Conservation (phyloP, 352 stramenopile genomes). For the Pythium grandisporangium region DNA sequence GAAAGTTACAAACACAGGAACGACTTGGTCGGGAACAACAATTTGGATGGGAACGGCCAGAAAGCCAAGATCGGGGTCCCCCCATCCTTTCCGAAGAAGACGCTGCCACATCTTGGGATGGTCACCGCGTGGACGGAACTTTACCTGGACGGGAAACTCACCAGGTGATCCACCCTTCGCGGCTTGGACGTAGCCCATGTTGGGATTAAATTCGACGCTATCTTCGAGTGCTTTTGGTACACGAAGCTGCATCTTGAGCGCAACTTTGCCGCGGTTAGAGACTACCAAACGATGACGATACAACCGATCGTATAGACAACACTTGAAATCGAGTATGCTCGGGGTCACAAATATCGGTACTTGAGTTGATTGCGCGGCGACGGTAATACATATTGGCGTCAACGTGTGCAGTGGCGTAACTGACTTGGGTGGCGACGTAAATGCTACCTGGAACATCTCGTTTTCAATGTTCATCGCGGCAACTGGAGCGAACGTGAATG, state of each 20-base stretch:
- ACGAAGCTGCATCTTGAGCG: slow-evolving; percentile 72
- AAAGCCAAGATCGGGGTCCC: slow-evolving; percentile 5
- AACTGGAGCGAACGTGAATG: slow-evolving; percentile 51
- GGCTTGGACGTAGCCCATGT: slow-evolving; percentile 80
- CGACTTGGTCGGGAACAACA: slow-evolving; percentile 46
- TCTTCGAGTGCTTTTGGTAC: slow-evolving; percentile 51
- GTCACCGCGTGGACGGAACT: slow-evolving; percentile 16
- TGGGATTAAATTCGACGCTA: slow-evolving; percentile 73
- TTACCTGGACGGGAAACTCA: slow-evolving; percentile 40
- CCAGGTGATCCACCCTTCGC: slow-evolving; percentile 4
- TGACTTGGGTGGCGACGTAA: slow-evolving; percentile 11
- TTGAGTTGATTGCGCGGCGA: slow-evolving; percentile 19
- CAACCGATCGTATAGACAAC: slow-evolving; percentile 80
- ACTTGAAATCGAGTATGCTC: slow-evolving; percentile 60
- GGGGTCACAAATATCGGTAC: slow-evolving; percentile 34
- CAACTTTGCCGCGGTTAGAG: slow-evolving; percentile 83
- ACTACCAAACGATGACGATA: slow-evolving; percentile 77
- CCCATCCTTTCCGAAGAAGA: slow-evolving; percentile 11
- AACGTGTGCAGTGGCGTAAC: too few species aligned
- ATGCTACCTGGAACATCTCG: slow-evolving; percentile 27
- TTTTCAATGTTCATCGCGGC: slow-evolving; percentile 23
- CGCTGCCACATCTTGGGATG: slow-evolving; percentile 12
- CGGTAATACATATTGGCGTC: slow-evolving; percentile 8
- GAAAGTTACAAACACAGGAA: slow-evolving; percentile 56
- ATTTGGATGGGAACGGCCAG: slow-evolving; percentile 26